These are phyloP conservation scores for Ogataea henricii DNA, from an alignment of 805 yeast species.

Conservation along the genomic window DNA sequence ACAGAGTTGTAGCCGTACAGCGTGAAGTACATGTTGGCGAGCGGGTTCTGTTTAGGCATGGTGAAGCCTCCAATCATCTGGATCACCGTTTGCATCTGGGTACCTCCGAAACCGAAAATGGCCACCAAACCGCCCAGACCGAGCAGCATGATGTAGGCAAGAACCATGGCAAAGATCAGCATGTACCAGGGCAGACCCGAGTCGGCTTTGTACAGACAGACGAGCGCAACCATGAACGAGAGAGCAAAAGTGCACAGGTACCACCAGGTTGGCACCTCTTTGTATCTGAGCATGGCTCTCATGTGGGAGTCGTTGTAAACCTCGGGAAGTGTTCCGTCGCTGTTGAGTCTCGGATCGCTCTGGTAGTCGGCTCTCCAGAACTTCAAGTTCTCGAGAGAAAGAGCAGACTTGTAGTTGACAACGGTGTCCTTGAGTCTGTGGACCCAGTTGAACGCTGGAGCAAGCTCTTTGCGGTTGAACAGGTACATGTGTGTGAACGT, in stretches of 20 bases:
- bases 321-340: slow-evolving; percentile 25
- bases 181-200: slow-evolving; percentile 38
- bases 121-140: slow-evolving; percentile 29
- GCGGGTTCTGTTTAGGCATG: slow-evolving; percentile 34
- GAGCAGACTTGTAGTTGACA: slow-evolving; percentile 37
- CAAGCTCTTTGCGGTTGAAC: slow-evolving; percentile 31
- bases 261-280: slow-evolving; percentile 42
- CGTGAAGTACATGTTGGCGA: slow-evolving; percentile 46
- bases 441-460: slow-evolving; percentile 29
- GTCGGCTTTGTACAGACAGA: slow-evolving; percentile 22
- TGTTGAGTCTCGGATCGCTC: slow-evolving; percentile 24
- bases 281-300: slow-evolving; percentile 38
- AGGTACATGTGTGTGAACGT: slow-evolving; percentile 36
- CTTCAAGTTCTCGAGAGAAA: slow-evolving; percentile 40
- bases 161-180: slow-evolving; percentile 21
- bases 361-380: slow-evolving; percentile 42
- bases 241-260: slow-evolving; percentile 30
- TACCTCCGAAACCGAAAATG: slow-evolving; percentile 30
- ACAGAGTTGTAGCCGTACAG: slow-evolving; percentile 43
- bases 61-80: slow-evolving; percentile 42
- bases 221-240: slow-evolving; percentile 39
- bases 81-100: slow-evolving; percentile 30
- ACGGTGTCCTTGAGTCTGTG: slow-evolving; percentile 20
- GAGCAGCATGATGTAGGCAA: slow-evolving; percentile 19
- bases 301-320: slow-evolving; percentile 38